A percentile compares a stretch with the other conserved stretches of the same genome.
phyloP scores from a whole-genome alignment of 2,329 filamentous ascomycete species.

The Talaromyces sp. region DNA sequence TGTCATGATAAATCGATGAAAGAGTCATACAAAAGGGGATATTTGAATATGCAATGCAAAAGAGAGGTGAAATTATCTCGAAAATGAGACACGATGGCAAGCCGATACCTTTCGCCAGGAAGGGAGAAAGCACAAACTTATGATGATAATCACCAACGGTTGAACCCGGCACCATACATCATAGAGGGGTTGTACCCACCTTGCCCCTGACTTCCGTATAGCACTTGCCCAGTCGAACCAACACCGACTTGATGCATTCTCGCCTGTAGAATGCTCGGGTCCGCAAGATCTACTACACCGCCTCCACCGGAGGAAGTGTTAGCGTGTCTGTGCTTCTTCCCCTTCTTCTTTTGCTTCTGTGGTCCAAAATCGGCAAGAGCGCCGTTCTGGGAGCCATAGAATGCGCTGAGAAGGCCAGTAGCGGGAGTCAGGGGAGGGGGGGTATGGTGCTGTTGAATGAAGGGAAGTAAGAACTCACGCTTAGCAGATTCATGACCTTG shows the following conservation, averaged over 20 bases:
- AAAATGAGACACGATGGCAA: constrained; percentile 10
- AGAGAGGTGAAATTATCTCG: constrained; percentile 16
- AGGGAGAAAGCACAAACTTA: constrained; percentile 24
- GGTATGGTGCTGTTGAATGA: constrained; percentile 81
- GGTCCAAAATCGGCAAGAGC: constrained; percentile 80
- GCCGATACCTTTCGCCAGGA: constrained; percentile 8
- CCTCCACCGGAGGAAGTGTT: constrained; percentile 99
- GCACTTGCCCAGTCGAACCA: constrained; percentile 72
- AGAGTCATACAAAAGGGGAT: constrained; percentile 16
- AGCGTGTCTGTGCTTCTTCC: constrained; percentile 99
- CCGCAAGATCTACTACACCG: constrained; percentile 99
- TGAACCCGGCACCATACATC: constrained; percentile 69
- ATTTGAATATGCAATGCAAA: constrained; percentile 19
- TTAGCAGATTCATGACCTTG: constrained; percentile 82
- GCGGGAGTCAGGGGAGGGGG: constrained; percentile 86
- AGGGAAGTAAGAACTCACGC: constrained; percentile 98
- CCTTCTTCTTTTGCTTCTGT: constrained; percentile 99
- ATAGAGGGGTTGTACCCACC: constrained; percentile 84
- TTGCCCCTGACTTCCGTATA: constrained; percentile 81
- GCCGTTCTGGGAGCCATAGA: constrained; percentile 82
- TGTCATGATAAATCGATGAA: constrained; percentile 27
- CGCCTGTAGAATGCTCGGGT: constrained; percentile 98
- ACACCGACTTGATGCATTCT: constrained; percentile 88
- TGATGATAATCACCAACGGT: constrained; percentile 57
- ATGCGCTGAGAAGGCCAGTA: constrained; percentile 83